Evolutionary conservation across 2,329 filamentous ascomycete genomes (phyloP).

Genomic region (Bipolaris cookei): DNA sequence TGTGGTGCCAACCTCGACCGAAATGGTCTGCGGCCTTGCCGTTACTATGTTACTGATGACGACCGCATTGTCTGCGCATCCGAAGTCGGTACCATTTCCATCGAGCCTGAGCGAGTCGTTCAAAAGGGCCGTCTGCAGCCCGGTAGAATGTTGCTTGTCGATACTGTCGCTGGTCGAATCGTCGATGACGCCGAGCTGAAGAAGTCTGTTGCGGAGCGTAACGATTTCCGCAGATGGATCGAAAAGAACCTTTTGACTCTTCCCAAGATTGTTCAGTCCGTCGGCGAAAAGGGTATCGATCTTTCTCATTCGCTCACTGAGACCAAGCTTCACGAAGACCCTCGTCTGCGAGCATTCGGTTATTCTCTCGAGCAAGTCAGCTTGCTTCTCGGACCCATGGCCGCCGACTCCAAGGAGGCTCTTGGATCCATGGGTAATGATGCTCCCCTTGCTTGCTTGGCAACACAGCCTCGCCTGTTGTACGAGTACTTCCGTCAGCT

Average conservation of each 20-base stretch:
- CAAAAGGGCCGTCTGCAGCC: conserved; percentile 94
- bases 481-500: conserved; percentile 98
- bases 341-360: conserved; percentile 82
- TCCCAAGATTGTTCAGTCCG: conserved; percentile 71
- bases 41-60: conserved; percentile 96
- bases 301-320: conserved; percentile 72
- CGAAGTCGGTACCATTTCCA: conserved; percentile 89
- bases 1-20: conserved; percentile 96
- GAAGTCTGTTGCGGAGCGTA: conserved; percentile 80
- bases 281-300: conserved; percentile 65
- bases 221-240: conserved; percentile 88
- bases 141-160: conserved; percentile 93
- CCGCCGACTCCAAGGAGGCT: conserved; percentile 94
- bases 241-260: conserved; percentile 84
- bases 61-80: conserved; percentile 97
- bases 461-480: conserved; percentile 84
- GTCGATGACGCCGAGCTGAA: conserved; percentile 95
- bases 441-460: conserved; percentile 87
- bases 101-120: conserved; percentile 87
- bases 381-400: conserved; percentile 91
- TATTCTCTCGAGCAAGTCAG: conserved; percentile 97
- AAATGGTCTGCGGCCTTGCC: conserved; percentile 92
- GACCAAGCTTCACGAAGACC: conserved; percentile 79
- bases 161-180: conserved; percentile 87
- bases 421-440: conserved; percentile 98